These are phyloP conservation scores for Dipteronia sinensis DNA, from an alignment of 345 rosid genomes.

Conservation along the genomic window DNA sequence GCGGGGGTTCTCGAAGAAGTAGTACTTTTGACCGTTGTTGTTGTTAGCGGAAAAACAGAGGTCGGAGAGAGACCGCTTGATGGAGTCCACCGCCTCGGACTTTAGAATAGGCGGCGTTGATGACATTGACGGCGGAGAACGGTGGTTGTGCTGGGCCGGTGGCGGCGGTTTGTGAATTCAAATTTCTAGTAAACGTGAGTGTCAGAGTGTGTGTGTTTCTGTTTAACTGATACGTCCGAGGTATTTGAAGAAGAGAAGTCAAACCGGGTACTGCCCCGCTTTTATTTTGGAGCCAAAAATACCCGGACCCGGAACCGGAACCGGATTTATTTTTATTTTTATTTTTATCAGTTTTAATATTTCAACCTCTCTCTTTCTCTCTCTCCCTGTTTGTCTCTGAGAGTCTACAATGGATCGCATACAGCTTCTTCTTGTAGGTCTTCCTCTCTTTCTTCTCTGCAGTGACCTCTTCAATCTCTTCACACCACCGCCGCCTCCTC, in stretches of 20 bases:
- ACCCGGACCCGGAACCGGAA: no score
- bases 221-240: no score
- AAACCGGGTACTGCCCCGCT: background rate
- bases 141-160: no score
- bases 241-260: no score
- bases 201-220: no score
- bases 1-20: slow-evolving; percentile 21
- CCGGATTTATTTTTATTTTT: background rate
- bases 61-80: slow-evolving; percentile 31
- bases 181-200: no score
- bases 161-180: background rate
- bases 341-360: background rate
- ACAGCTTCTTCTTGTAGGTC: slow-evolving; percentile 55
- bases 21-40: background rate
- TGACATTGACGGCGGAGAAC: slow-evolving; percentile 19
- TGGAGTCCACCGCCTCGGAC: slow-evolving; percentile 35
- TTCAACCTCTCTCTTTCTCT: background rate
- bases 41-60: slow-evolving; percentile 21
- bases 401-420: slow-evolving; percentile 50
- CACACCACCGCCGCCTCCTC: slow-evolving; percentile 67
- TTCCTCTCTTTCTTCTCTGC: slow-evolving; percentile 66
- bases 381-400: background rate
- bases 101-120: slow-evolving; percentile 19
- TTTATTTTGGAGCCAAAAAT: no score
- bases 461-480: slow-evolving; percentile 66